Percentiles rank a stretch among this genome's conserved stretches.
phyloP scores from a whole-genome alignment of 1,284 basidiomycete genomes.

The Takashimella koratensis region DNA sequence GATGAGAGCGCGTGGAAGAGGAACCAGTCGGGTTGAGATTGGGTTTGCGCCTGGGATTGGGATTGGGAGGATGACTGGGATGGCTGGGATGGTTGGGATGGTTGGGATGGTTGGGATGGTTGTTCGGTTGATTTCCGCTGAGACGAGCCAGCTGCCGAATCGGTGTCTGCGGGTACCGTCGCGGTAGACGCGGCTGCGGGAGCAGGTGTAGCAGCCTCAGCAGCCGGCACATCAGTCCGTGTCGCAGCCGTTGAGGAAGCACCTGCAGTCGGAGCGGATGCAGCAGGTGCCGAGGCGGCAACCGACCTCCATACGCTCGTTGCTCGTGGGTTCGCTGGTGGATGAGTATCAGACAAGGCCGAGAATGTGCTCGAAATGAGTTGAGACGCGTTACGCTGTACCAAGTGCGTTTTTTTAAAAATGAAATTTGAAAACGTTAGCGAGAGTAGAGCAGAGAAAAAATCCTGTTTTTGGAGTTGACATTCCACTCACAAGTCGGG shows the following conservation, averaged over 20 bases:
- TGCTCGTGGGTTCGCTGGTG: slow-evolving; percentile 39
- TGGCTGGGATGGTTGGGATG: neutral
- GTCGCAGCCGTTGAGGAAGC: too few species aligned
- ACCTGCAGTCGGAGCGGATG: too few species aligned
- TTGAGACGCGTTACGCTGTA: slow-evolving; percentile 16
- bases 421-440: neutral
- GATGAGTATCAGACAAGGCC: slow-evolving; percentile 28
- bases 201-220: neutral
- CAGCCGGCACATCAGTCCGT: too few species aligned
- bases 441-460: neutral
- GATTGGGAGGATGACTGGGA: neutral
- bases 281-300: slow-evolving; percentile 21
- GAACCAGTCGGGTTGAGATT: slow-evolving; percentile 28
- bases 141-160: too few species aligned
- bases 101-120: too few species aligned
- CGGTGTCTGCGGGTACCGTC: neutral
- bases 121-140: too few species aligned
- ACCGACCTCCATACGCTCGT: slow-evolving; percentile 34
- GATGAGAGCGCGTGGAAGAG: slow-evolving; percentile 36
- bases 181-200: neutral
- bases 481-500: slow-evolving; percentile 35
- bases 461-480: neutral
- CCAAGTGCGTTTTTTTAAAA: slow-evolving; percentile 31
- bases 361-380: slow-evolving; percentile 36
- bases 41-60: neutral